Evolutionary conservation across 2,329 filamentous ascomycete genomes (phyloP).

Genomic region (Cephalotrichum gorgonifer): DNA sequence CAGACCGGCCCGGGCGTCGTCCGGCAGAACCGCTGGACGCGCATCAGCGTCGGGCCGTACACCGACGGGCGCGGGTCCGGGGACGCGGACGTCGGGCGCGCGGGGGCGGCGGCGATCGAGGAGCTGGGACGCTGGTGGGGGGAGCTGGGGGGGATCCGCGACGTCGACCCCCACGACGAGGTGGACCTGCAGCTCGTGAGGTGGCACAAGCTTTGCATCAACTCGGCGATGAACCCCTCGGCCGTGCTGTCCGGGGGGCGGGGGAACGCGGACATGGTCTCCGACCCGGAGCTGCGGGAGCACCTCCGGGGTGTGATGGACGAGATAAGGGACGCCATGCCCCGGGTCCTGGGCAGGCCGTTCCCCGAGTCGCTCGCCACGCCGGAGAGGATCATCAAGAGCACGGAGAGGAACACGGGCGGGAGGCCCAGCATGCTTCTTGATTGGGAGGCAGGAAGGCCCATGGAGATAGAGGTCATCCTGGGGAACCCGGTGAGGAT

Average conservation of each 20-base stretch:
- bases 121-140: constrained; percentile 44
- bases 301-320: constrained; percentile 59
- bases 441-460: constrained; percentile 57
- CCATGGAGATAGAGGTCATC: constrained; percentile 63
- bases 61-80: constrained; percentile 35
- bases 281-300: constrained; percentile 48
- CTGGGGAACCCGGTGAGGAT: constrained; percentile 60
- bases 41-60: constrained; percentile 60
- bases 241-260: constrained; percentile 56
- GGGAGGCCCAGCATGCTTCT: constrained; percentile 58
- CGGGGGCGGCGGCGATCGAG: background rate
- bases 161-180: constrained; percentile 55
- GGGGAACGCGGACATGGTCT: constrained; percentile 56
- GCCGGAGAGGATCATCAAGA: constrained; percentile 51
- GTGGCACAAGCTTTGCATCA: constrained; percentile 72
- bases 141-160: constrained; percentile 47
- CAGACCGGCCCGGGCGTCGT: constrained; percentile 53
- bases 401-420: constrained; percentile 53
- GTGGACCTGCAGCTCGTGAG: constrained; percentile 58
- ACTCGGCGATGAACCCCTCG: constrained; percentile 64
- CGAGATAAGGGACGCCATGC: constrained; percentile 56
- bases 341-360: constrained; percentile 49
- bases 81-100: constrained; percentile 26
- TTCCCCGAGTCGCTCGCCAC: constrained; percentile 48
- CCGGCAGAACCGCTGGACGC: constrained; percentile 63